phyloP scores from a whole-genome alignment of 2,329 filamentous ascomycete genomes.

The Dothistroma pini region DNA sequence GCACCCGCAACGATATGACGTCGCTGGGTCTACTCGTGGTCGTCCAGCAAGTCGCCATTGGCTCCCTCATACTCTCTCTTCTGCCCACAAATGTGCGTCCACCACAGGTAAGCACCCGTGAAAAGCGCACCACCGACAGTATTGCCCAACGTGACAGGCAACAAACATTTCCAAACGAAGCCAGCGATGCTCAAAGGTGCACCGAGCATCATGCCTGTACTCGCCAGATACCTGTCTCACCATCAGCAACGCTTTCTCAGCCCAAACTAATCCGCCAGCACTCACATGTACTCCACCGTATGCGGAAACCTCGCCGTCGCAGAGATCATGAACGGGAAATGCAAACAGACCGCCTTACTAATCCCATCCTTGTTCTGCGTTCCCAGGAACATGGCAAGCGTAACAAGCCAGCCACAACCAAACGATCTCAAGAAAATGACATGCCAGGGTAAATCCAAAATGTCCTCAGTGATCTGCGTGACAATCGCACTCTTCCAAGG shows the following conservation, averaged over 20 bases:
- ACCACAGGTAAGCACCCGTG: slow-evolving; percentile 25
- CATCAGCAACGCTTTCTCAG: neutral
- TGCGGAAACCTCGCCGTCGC: slow-evolving; percentile 29
- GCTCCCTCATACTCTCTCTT: neutral
- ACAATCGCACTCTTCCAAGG: slow-evolving; percentile 24
- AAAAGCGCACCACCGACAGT: slow-evolving; percentile 26
- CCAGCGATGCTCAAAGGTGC: slow-evolving; percentile 21
- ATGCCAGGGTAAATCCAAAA: slow-evolving; percentile 26
- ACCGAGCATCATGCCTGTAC: slow-evolving; percentile 27
- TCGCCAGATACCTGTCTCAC: slow-evolving; percentile 18
- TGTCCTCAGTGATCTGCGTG: slow-evolving; percentile 22
- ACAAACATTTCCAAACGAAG: slow-evolving; percentile 29
- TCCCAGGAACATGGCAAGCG: slow-evolving; percentile 31
- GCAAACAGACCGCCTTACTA: slow-evolving; percentile 28
- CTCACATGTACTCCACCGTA: slow-evolving; percentile 32
- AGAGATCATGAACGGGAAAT: slow-evolving; percentile 30
- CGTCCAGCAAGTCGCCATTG: slow-evolving; percentile 5
- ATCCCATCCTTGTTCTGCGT: slow-evolving; percentile 32
- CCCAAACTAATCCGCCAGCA: neutral
- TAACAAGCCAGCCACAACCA: slow-evolving; percentile 31
- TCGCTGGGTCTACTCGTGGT: neutral
- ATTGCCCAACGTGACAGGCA: slow-evolving; percentile 30
- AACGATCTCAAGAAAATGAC: slow-evolving; percentile 29
- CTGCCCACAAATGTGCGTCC: slow-evolving; percentile 9
- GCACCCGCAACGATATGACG: no score